A percentile compares a stretch with the other conserved stretches of the same genome.
phyloP scores from a whole-genome alignment of 192 early-diverging fungal species.

The Tieghemiomyces parasiticus region DNA sequence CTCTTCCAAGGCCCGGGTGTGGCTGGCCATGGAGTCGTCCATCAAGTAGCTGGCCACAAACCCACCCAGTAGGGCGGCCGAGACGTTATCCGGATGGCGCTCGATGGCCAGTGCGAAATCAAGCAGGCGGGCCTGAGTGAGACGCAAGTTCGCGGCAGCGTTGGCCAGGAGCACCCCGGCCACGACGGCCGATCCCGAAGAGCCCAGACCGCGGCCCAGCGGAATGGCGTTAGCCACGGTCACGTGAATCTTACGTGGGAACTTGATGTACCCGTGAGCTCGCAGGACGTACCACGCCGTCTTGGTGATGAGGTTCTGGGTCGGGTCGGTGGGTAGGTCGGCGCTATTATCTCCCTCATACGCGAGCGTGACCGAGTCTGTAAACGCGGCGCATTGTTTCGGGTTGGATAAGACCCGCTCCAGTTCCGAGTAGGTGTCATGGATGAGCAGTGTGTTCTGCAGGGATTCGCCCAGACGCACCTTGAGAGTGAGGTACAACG shows the following conservation, averaged over 20 bases:
- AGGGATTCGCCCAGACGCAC: constrained; percentile 19
- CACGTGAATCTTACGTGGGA: constrained; percentile 51
- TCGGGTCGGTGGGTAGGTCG: constrained; percentile 66
- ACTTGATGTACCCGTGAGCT: constrained; percentile 38
- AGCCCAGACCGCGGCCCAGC: constrained; percentile 92
- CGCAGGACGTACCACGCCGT: constrained; percentile 80
- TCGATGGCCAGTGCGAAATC: constrained; percentile 89
- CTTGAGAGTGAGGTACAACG: constrained; percentile 66
- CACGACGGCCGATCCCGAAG: constrained; percentile 89
- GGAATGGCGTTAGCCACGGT: constrained; percentile 85
- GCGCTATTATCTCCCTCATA: constrained; percentile 29
- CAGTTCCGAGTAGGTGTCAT: constrained; percentile 13
- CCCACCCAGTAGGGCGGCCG: constrained; percentile 86
- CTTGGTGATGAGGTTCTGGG: constrained; percentile 80
- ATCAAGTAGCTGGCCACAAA: constrained; percentile 79
- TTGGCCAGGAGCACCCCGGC: constrained; percentile 81
- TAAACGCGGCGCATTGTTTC: background rate
- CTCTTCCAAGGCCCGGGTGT: constrained; percentile 12
- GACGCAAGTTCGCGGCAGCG: constrained; percentile 43
- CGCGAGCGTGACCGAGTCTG: constrained; percentile 27
- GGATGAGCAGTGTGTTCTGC: background rate
- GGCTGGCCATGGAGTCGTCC: constrained; percentile 20
- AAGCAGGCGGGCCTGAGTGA: constrained; percentile 64
- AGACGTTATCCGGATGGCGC: constrained; percentile 95
- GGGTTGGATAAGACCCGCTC: background rate